Base-by-base conservation (phyloP, 208 protist genomes). In the Acanthamoeba triangularis region DNA sequence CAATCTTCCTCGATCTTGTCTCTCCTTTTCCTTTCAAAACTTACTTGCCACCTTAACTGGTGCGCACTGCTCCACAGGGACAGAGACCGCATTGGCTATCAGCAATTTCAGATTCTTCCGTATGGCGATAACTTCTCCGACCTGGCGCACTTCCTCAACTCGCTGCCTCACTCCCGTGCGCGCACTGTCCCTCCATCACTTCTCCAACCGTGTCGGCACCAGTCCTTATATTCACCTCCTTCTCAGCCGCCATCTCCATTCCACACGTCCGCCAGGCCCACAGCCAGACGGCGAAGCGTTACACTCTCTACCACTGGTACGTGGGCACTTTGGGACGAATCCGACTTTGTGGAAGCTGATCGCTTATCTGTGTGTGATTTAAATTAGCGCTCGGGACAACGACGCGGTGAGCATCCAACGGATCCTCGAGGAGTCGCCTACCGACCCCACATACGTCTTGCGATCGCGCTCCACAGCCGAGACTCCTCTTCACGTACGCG, bases 81-180 rank as follows among this genome's bases (percentile, higher is more conserved):
- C 1, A 63, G 78, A 35, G 47, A 87, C 78, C 33, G 30, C 16
- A n/a, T 87, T 18, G 78, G 78, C 13, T 87, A 87, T 52, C 78
- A 87, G 44, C 78, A 87, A n/a, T 87, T 87, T 33, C 78, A 87
- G 47, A 56, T 87, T 16, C 44, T 87, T 52, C 78, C 78, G 4
- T 87, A 87, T 56, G 78, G 78, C 28, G 20, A 56, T 37, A n/a
- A 47, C 47, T 87, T 59, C 47, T 11, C 78, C 0, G 78, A 87
- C 35, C 44, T 87, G 25, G 78, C 78, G n/a, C 35, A 47, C 47
- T 87, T 87, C 78, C 47, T 87, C 44, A 56, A 87, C 78, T 23
- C 35, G 14, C 78, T 87, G 16, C 78, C 78, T 1, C 78, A 87
- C 30, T 87, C 78, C 8, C 78, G 78, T 87, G 18, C 35, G 23